These are phyloP conservation scores for Neurospora tetrasperma DNA, from an alignment of 495 filamentous ascomycete species.

Conservation along the genomic window DNA sequence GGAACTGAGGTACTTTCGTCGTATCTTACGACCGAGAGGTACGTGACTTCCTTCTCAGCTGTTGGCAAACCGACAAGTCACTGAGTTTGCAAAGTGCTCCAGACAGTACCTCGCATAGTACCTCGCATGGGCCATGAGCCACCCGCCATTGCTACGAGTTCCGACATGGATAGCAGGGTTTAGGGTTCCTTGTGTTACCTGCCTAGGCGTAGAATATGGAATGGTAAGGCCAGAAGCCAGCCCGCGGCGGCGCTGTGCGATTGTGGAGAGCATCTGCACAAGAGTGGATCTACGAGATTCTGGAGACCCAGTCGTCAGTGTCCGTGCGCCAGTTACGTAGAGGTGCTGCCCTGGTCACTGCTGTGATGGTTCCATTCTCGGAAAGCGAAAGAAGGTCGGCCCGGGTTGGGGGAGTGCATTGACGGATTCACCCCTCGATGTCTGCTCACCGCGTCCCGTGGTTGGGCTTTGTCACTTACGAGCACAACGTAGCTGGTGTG, in stretches of 20 bases:
- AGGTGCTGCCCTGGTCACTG: background rate
- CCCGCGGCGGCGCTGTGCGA: background rate
- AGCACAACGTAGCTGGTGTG: background rate
- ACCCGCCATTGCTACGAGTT: background rate
- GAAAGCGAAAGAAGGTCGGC: background rate
- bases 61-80: background rate
- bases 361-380: background rate
- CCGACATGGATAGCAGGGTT: background rate
- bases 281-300: background rate
- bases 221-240: background rate
- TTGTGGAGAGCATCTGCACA: background rate
- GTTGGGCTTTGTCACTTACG: background rate
- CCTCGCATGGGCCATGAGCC: background rate
- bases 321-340: background rate
- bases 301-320: background rate
- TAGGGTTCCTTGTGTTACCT: background rate
- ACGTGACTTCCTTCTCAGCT: background rate
- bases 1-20: background rate
- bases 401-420: background rate
- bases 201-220: background rate
- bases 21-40: background rate
- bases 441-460: background rate
- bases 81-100: background rate
- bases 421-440: background rate
- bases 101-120: background rate